These are phyloP conservation scores for Pichia cactophila DNA, from an alignment of 1,139 yeast genomes.

Conservation along the genomic window DNA sequence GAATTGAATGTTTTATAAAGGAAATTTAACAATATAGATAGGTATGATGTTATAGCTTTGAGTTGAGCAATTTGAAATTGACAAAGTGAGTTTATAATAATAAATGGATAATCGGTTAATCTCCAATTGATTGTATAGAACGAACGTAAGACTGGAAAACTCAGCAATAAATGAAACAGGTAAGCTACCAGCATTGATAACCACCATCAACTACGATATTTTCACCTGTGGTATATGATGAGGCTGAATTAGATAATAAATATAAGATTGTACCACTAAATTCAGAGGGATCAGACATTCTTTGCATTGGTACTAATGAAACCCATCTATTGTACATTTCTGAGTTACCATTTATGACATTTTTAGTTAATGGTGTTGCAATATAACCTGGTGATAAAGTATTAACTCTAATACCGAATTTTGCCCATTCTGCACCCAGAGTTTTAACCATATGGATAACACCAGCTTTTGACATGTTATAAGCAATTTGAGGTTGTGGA, in stretches of 20 bases:
- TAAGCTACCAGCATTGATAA: constrained; percentile 47
- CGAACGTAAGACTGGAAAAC: background rate
- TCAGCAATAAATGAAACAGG: background rate
- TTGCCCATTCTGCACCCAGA: constrained; percentile 81
- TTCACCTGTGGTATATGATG: constrained; percentile 77
- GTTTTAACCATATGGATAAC: constrained; percentile 71
- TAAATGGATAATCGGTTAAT: too few relatives aligned
- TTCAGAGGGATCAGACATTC: constrained; percentile 75
- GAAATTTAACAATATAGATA: too few relatives aligned
- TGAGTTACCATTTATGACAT: constrained; percentile 45
- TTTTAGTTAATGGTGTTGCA: constrained; percentile 54
- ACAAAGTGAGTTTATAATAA: too few relatives aligned
- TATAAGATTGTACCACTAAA: constrained; percentile 79
- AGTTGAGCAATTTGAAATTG: too few relatives aligned
- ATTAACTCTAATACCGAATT: constrained; percentile 68
- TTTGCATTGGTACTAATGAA: constrained; percentile 61
- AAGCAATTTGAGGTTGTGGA: constrained; percentile 80
- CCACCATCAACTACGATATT: constrained; percentile 87
- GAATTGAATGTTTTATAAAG: too few relatives aligned
- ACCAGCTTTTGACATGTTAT: constrained; percentile 83
- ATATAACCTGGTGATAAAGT: constrained; percentile 79
- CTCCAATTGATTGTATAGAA: too few relatives aligned
- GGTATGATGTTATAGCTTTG: too few relatives aligned
- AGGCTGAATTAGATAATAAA: constrained; percentile 65
- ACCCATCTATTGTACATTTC: constrained; percentile 52